Conservation (phyloP, 78 protist genomes). For the Chrysochromulina parva region DNA sequence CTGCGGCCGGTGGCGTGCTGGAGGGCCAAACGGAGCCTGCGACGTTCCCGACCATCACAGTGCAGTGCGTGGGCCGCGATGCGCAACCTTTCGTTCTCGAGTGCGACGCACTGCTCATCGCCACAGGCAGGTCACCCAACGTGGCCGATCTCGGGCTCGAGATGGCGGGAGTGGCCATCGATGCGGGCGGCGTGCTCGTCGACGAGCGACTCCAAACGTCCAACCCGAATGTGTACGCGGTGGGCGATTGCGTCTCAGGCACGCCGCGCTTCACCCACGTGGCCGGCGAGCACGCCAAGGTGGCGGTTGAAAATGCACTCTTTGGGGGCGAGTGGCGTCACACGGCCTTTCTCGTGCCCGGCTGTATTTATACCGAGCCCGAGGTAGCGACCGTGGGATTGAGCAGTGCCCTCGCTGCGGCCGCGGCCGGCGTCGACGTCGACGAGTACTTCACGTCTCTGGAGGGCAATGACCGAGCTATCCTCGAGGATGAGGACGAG, state of each 20-base stretch:
- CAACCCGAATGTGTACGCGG: constrained; percentile 50
- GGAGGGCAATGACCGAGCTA: constrained; percentile 56
- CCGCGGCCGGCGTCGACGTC: background rate
- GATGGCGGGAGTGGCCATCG: constrained; percentile 53
- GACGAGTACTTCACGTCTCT: background rate
- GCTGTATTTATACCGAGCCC: constrained; percentile 70
- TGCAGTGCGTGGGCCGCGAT: too few species aligned
- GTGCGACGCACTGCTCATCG: constrained; percentile 51
- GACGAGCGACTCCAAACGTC: constrained; percentile 51
- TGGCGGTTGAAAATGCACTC: constrained; percentile 67
- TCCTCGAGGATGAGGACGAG: constrained; percentile 46
- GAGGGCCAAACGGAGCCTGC: too few species aligned
- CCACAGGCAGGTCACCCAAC: constrained; percentile 69
- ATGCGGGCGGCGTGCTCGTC: constrained; percentile 39
- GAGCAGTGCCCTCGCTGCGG: background rate
- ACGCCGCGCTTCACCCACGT: constrained; percentile 61
- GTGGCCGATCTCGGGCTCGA: constrained; percentile 55
- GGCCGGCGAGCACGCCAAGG: constrained; percentile 58
- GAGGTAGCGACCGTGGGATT: constrained; percentile 41
- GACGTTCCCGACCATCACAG: too few species aligned
- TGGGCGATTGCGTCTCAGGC: constrained; percentile 46
- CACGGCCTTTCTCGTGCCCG: constrained; percentile 36
- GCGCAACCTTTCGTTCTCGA: background rate
- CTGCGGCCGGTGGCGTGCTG: too few species aligned
- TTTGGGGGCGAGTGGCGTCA: constrained; percentile 45